Conservation (phyloP, 2,329 filamentous ascomycete genomes). For the Alternaria ethzedia region DNA sequence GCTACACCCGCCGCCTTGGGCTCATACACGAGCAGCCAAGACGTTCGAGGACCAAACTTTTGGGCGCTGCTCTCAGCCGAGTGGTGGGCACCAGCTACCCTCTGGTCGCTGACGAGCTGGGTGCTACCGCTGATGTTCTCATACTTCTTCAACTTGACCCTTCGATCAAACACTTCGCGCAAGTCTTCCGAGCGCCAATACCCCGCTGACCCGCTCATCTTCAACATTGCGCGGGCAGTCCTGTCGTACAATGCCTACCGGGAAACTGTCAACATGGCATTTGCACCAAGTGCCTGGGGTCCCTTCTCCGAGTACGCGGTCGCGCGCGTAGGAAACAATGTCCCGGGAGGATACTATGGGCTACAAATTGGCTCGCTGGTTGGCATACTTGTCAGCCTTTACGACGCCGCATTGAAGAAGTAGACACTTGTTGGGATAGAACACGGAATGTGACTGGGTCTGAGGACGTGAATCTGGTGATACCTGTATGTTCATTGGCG, state of each 20-base stretch:
- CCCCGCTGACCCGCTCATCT: constrained; percentile 82
- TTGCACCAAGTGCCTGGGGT: constrained; percentile 58
- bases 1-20: constrained; percentile 68
- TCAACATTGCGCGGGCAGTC: constrained; percentile 87
- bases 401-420: constrained; percentile 76
- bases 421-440: constrained; percentile 13
- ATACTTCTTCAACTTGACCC: constrained; percentile 90
- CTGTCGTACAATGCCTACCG: constrained; percentile 81
- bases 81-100: constrained; percentile 83
- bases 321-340: constrained; percentile 66
- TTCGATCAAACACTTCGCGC: constrained; percentile 59
- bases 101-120: constrained; percentile 78
- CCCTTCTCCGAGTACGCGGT: constrained; percentile 67
- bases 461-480: not conserved
- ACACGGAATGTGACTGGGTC: not conserved
- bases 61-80: constrained; percentile 75
- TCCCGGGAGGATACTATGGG: constrained; percentile 75
- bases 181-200: constrained; percentile 58
- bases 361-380: constrained; percentile 72
- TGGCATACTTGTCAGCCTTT: constrained; percentile 72
- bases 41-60: constrained; percentile 77
- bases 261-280: constrained; percentile 49
- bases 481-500: constrained; percentile 1
- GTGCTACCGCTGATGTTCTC: constrained; percentile 73
- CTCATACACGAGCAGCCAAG: constrained; percentile 63